Conservation (phyloP, 2,329 filamentous ascomycete genomes). For the Phialemoniopsis sp. region DNA sequence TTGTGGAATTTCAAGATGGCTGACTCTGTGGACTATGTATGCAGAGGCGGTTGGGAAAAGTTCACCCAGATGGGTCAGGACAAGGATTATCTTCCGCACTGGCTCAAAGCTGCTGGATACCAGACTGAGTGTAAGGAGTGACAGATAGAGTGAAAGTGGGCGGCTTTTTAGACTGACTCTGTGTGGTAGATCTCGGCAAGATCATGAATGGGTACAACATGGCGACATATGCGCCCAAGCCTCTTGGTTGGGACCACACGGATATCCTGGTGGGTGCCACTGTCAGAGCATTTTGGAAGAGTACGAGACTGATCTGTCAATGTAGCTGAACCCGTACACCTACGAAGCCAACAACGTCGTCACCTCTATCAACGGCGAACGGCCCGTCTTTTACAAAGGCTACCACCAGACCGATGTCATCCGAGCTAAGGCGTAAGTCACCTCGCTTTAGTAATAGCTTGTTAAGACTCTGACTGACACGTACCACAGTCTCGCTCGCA, state of each 20-base stretch:
- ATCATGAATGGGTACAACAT: constrained; percentile 37
- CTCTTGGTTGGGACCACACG: constrained; percentile 19
- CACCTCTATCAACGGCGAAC: constrained; percentile 15
- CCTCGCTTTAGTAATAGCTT: no score
- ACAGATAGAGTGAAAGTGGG: not conserved
- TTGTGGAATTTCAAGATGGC: not conserved
- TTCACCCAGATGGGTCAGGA: constrained; percentile 36
- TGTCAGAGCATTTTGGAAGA: not conserved
- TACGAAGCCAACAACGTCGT: constrained; percentile 18
- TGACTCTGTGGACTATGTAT: not conserved
- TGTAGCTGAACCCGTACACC: constrained; percentile 19
- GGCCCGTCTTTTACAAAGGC: constrained; percentile 13
- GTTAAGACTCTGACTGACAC: no score
- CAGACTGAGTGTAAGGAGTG: constrained; percentile 31
- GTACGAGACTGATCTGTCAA: not conserved
- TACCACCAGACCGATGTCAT: constrained; percentile 18
- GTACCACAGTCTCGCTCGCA: constrained; percentile 11
- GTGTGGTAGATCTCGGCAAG: constrained; percentile 27
- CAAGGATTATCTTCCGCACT: constrained; percentile 34
- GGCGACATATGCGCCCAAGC: constrained; percentile 29
- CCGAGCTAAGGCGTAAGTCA: constrained; percentile 15
- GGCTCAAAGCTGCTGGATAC: constrained; percentile 37
- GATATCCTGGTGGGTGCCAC: constrained; percentile 11
- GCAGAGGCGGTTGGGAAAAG: constrained; percentile 32
- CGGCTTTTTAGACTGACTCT: no score